These are phyloP conservation scores for Dorcoceras hygrometricum DNA, from an alignment of 257 asterid species.

Conservation along the genomic window DNA sequence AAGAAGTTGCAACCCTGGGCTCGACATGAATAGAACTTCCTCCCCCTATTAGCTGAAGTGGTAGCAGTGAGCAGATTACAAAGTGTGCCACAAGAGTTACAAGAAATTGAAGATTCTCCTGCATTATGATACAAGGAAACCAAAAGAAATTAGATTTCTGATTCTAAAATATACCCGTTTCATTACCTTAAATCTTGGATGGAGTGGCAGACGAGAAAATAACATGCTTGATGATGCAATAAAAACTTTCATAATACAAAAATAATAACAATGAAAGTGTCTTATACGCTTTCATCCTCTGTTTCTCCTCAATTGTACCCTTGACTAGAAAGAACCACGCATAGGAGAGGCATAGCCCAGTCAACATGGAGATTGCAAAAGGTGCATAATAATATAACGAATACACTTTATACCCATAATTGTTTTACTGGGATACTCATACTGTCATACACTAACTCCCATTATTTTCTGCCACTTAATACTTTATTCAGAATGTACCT, in stretches of 20 bases:
- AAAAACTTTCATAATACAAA: background rate
- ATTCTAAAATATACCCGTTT: slow-evolving; percentile 14
- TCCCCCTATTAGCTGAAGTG: slow-evolving; percentile 82
- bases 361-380: slow-evolving; percentile 1
- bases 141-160: slow-evolving; percentile 17
- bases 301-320: background rate
- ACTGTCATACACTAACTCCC: background rate
- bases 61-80: slow-evolving; percentile 83
- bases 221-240: slow-evolving; percentile 19
- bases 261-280: too few relatives aligned
- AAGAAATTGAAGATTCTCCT: slow-evolving; percentile 74
- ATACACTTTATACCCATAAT: background rate
- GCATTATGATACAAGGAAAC: slow-evolving; percentile 28
- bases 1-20: slow-evolving; percentile 80
- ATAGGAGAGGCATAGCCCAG: background rate
- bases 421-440: background rate
- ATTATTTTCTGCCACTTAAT: slow-evolving; percentile 9
- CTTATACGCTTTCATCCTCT: slow-evolving; percentile 1
- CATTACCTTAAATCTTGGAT: slow-evolving; percentile 2
- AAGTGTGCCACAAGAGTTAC: slow-evolving; percentile 71
- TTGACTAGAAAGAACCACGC: slow-evolving; percentile 22
- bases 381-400: background rate
- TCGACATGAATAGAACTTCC: slow-evolving; percentile 88
- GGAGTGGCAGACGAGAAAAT: background rate
- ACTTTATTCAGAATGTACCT: too few relatives aligned